Conservation (phyloP, 345 rosid species). For the Acer negundo region DNA sequence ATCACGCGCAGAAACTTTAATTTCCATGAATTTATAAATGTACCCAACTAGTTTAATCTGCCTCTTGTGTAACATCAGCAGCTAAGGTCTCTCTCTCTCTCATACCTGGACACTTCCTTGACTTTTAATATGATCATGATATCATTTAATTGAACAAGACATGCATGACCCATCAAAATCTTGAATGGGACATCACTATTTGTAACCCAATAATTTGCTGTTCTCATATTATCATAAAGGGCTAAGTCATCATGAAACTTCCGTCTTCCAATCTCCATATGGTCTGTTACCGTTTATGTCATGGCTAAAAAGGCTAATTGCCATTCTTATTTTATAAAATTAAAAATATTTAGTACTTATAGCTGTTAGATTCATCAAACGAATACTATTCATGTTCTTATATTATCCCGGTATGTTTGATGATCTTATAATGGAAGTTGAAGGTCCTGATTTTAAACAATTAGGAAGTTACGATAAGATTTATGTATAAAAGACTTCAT, state of each 20-base stretch:
- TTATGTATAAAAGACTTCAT: no score
- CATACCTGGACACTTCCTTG: background rate
- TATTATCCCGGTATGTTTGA: no score
- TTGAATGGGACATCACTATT: background rate
- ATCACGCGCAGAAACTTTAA: background rate
- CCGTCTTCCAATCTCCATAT: background rate
- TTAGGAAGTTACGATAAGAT: no score
- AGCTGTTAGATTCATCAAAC: no score
- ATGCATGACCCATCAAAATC: constrained; percentile 23
- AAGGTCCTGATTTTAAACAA: no score
- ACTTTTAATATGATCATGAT: background rate
- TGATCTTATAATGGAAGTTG: no score
- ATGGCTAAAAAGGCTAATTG: background rate
- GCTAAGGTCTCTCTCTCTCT: no score
- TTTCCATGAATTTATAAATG: background rate
- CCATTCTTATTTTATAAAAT: no score
- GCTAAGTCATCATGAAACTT: background rate
- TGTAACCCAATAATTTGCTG: background rate
- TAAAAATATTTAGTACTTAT: no score
- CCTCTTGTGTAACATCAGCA: background rate
- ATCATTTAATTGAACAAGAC: background rate
- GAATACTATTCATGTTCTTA: no score
- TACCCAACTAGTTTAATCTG: background rate
- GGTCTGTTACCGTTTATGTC: background rate
- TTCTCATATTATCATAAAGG: background rate